These are phyloP conservation scores for Colletotrichum sp. DNA, from an alignment of 2,329 filamentous ascomycete genomes.

Conservation along the genomic window DNA sequence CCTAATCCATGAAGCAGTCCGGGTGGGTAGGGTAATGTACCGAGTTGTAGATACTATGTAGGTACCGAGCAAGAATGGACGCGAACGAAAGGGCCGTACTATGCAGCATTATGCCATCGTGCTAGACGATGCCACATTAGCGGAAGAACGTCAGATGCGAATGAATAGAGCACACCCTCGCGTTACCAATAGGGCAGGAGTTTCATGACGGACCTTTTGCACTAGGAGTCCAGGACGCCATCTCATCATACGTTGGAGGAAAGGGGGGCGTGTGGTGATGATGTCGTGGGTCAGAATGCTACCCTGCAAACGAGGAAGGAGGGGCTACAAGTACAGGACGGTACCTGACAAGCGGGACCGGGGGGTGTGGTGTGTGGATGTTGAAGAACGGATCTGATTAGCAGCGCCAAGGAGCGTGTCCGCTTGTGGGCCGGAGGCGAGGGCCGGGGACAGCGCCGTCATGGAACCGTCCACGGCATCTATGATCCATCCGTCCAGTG, in stretches of 20 bases:
- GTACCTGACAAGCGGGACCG: constrained; percentile 1
- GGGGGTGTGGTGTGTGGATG: neutral
- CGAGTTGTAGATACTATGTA: neutral
- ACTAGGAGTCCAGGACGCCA: neutral
- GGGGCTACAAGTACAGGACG: neutral
- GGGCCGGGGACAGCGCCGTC: neutral
- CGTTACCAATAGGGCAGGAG: constrained; percentile 15
- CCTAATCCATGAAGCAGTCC: constrained; percentile 16
- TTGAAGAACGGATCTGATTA: constrained; percentile 14
- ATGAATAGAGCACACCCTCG: constrained; percentile 5
- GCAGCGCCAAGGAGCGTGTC: constrained; percentile 5
- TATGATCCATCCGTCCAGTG: neutral
- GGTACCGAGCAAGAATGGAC: neutral
- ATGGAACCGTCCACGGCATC: neutral
- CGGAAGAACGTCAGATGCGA: constrained; percentile 2
- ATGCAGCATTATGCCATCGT: neutral
- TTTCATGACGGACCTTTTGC: constrained; percentile 7
- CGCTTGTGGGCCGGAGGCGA: constrained; percentile 14
- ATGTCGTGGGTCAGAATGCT: constrained; percentile 7
- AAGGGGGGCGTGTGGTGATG: neutral
- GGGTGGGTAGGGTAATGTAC: constrained; percentile 14
- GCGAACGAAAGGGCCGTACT: neutral
- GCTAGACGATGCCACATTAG: neutral
- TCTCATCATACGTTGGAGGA: constrained; percentile 10
- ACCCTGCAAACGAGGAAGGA: neutral